A percentile compares a stretch with the other conserved stretches of the same genome.
Evolutionary conservation across 2,329 filamentous ascomycete species (phyloP).

Genomic region (Hypoxylon sp.): DNA sequence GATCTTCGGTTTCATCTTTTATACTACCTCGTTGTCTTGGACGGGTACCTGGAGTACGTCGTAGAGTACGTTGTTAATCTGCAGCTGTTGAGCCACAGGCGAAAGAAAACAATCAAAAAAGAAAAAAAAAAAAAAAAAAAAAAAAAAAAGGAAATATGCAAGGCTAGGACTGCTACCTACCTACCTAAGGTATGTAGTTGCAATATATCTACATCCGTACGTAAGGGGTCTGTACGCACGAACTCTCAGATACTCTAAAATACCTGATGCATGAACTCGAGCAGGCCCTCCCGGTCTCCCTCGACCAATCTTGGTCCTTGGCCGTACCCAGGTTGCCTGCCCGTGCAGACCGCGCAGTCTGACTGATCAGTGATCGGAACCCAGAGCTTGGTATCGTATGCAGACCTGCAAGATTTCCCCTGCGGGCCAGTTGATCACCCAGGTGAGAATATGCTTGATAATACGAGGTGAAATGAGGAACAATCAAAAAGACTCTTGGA

Average conservation of each 20-base stretch:
- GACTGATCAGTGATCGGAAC: constrained; percentile 35
- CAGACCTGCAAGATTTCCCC: constrained; percentile 37
- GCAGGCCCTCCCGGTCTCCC: constrained; percentile 30
- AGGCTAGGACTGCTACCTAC: too few species aligned
- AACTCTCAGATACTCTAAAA: constrained; percentile 27
- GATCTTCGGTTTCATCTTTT: too few species aligned
- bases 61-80: not conserved
- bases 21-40: too few species aligned
- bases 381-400: constrained; percentile 23
- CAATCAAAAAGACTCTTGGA: constrained; percentile 26
- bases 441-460: constrained; percentile 18
- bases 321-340: constrained; percentile 19
- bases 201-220: too few species aligned
- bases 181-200: too few species aligned
- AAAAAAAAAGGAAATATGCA: constrained; percentile 29
- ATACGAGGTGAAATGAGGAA: constrained; percentile 36
- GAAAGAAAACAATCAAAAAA: too few species aligned
- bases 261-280: constrained; percentile 35
- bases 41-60: not conserved
- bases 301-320: constrained; percentile 22
- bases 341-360: constrained; percentile 36
- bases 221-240: constrained; percentile 7
- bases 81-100: not conserved
- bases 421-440: constrained; percentile 27
- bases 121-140: too few species aligned